Conservation (phyloP, 2,329 filamentous ascomycete genomes). For the Xylaria sp. region DNA sequence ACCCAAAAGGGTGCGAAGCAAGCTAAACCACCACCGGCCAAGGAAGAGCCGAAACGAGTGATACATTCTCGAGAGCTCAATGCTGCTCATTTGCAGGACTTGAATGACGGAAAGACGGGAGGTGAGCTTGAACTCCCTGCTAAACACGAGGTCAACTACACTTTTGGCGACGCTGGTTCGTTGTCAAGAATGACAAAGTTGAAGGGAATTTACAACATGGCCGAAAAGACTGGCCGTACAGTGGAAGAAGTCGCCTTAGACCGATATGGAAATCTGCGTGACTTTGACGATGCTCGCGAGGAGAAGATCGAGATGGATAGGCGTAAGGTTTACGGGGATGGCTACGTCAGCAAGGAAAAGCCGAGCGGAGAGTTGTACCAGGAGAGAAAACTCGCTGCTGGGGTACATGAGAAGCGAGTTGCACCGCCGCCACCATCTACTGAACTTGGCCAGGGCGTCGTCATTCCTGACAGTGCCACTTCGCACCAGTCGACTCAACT, state of each 20-base stretch:
- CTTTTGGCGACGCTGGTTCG: conserved; percentile 82
- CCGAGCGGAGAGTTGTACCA: conserved; percentile 82
- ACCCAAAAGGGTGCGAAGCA: conserved; percentile 56
- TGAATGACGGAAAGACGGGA: conserved; percentile 52
- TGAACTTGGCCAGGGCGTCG: conserved; percentile 48
- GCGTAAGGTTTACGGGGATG: conserved; percentile 73
- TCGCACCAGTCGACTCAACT: conserved; percentile 48
- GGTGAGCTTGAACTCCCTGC: conserved; percentile 50
- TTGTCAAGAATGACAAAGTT: conserved; percentile 97
- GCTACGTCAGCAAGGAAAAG: conserved; percentile 78
- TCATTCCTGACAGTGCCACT: conserved; percentile 50
- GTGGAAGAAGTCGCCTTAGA: conserved; percentile 81
- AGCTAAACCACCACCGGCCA: conserved; percentile 46
- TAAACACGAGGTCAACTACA: conserved; percentile 67
- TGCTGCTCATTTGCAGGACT: conserved; percentile 53
- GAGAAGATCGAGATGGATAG: conserved; percentile 88
- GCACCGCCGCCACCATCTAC: conserved; percentile 26
- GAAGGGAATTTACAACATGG: conserved; percentile 74
- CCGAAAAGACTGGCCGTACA: conserved; percentile 64
- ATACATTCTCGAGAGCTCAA: conserved; percentile 82
- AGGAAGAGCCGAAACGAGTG: conserved; percentile 60
- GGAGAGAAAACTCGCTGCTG: conserved; percentile 61
- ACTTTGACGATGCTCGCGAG: conserved; percentile 89
- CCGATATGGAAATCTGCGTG: conserved; percentile 71
- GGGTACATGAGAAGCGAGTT: conserved; percentile 36